phyloP scores from a whole-genome alignment of 208 protist species.

The Trypanosomatidae sp. region DNA sequence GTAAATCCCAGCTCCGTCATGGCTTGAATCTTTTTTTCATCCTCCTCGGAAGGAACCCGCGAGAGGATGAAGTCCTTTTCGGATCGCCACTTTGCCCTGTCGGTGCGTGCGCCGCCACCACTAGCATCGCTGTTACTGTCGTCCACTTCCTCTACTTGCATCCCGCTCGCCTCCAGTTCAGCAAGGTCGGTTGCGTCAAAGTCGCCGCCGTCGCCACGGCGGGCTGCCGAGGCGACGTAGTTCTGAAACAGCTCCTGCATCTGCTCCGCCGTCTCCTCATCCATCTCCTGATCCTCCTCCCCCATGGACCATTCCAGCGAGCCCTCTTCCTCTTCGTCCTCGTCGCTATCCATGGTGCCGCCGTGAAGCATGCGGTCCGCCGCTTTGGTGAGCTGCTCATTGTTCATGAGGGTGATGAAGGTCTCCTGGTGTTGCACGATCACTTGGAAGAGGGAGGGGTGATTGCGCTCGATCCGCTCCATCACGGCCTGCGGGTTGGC shows the following conservation, averaged over 20 bases:
- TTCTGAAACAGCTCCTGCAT: slow-evolving; percentile 16
- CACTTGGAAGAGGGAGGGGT: slow-evolving; percentile 79
- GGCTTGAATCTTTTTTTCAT: slow-evolving; percentile 85
- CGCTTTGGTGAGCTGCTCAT: slow-evolving; percentile 53
- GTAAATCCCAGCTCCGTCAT: slow-evolving; percentile 83
- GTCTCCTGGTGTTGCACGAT: slow-evolving; percentile 74
- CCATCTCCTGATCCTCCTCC: slow-evolving; percentile 29
- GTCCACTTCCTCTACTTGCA: slow-evolving; percentile 29
- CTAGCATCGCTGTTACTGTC: background rate
- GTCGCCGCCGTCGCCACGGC: slow-evolving; percentile 4
- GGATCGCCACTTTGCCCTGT: slow-evolving; percentile 14
- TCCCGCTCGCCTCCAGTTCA: slow-evolving; percentile 26
- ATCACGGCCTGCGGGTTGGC: slow-evolving; percentile 64
- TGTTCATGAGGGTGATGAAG: slow-evolving; percentile 83
- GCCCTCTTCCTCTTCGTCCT: slow-evolving; percentile 21
- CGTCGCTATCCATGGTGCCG: slow-evolving; percentile 14
- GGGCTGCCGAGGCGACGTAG: slow-evolving; percentile 9
- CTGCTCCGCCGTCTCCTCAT: slow-evolving; percentile 31
- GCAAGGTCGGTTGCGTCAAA: slow-evolving; percentile 24
- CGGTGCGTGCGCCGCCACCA: slow-evolving; percentile 3
- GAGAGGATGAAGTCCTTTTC: slow-evolving; percentile 52
- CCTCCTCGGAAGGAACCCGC: slow-evolving; percentile 64
- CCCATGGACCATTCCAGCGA: slow-evolving; percentile 27
- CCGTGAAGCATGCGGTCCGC: slow-evolving; percentile 34
- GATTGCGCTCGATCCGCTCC: slow-evolving; percentile 63